Evolutionary conservation across 805 yeast species (phyloP).

Genomic region (Pichia insulana): DNA sequence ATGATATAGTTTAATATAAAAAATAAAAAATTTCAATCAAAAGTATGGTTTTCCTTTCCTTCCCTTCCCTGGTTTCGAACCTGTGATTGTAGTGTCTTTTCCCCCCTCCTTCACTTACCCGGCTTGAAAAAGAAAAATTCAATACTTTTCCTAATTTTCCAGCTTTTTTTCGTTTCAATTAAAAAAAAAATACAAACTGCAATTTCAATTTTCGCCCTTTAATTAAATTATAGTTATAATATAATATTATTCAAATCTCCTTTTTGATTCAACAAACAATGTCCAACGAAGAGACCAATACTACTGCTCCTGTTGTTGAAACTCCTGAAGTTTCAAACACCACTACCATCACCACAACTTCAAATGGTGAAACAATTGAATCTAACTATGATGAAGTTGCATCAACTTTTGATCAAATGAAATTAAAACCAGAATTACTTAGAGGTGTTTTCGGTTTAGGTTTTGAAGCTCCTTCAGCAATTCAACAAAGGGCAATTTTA

Average conservation of each 20-base stretch:
- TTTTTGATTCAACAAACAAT: too few relatives aligned
- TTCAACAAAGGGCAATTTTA: conserved; percentile 93
- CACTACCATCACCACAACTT: too few relatives aligned
- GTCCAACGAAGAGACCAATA: conserved; percentile 41
- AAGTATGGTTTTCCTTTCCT: neutral
- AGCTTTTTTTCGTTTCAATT: too few relatives aligned
- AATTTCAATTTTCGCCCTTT: neutral
- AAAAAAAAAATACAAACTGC: too few relatives aligned
- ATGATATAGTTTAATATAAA: neutral
- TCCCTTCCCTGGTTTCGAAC: too few relatives aligned
- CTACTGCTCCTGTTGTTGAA: conserved; percentile 3
- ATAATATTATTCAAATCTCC: too few relatives aligned
- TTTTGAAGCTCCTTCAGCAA: conserved; percentile 93
- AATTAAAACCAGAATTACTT: conserved; percentile 62
- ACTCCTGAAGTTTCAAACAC: too few relatives aligned
- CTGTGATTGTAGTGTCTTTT: too few relatives aligned
- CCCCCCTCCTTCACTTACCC: conserved; percentile 4
- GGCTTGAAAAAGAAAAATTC: too few relatives aligned
- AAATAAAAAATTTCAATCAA: neutral
- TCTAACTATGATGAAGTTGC: conserved; percentile 93
- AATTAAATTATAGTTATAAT: too few relatives aligned
- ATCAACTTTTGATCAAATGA: conserved; percentile 65
- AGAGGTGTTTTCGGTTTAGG: conserved; percentile 84
- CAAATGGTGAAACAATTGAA: conserved; percentile 64
- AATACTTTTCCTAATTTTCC: too few relatives aligned